Conservation (phyloP, 2,329 filamentous ascomycete genomes). For the Claviceps paspali region DNA sequence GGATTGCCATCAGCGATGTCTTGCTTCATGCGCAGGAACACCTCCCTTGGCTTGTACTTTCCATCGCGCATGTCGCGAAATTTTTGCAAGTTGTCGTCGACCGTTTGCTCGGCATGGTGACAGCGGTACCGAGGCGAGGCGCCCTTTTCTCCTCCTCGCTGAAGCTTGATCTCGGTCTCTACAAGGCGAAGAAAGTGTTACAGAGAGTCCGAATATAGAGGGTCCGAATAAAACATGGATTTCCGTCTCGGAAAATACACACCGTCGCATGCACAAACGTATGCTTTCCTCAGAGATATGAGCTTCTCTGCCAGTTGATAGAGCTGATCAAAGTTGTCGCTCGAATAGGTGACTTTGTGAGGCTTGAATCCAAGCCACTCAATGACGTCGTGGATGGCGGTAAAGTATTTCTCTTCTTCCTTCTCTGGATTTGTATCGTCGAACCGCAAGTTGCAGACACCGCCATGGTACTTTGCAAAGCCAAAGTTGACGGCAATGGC, state of each 20-base stretch:
- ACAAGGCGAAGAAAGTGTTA: not conserved
- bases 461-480: constrained; percentile 73
- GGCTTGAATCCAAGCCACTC: constrained; percentile 54
- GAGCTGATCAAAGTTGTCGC: constrained; percentile 70
- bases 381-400: constrained; percentile 77
- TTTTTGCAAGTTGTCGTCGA: constrained; percentile 63
- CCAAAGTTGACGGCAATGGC: constrained; percentile 95
- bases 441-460: constrained; percentile 39
- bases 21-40: constrained; percentile 88
- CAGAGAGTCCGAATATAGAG: not conserved
- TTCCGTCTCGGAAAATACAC: constrained; percentile 24
- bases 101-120: constrained; percentile 57
- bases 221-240: not conserved
- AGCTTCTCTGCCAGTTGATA: constrained; percentile 77
- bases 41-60: constrained; percentile 72
- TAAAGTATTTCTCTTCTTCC: constrained; percentile 81
- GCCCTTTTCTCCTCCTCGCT: constrained; percentile 63
- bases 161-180: constrained; percentile 68
- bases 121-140: constrained; percentile 63
- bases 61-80: constrained; percentile 87
- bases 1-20: constrained; percentile 71
- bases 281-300: constrained; percentile 51
- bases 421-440: constrained; percentile 94
- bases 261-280: constrained; percentile 74
- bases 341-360: constrained; percentile 57